phyloP scores from a whole-genome alignment of 164 flowering plant species.

The Pachysandra terminalis region DNA sequence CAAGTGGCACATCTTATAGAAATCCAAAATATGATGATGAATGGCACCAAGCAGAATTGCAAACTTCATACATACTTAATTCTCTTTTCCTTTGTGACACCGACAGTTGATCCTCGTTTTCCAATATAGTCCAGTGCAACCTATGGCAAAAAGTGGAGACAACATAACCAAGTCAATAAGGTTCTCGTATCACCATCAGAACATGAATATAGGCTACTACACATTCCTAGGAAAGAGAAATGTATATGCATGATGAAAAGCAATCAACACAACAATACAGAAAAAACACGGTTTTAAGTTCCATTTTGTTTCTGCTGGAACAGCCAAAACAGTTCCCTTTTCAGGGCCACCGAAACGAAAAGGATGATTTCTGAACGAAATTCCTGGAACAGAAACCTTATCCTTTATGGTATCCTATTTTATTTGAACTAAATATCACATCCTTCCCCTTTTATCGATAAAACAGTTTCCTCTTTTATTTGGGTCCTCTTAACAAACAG shows the following conservation, averaged over 20 bases:
- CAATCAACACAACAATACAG: background rate
- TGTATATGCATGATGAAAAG: background rate
- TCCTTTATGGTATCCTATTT: no score
- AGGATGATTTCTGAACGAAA: no score
- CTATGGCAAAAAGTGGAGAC: slow-evolving; percentile 28
- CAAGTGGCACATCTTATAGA: background rate
- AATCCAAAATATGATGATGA: no score
- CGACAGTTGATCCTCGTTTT: slow-evolving; percentile 93
- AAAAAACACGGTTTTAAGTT: no score
- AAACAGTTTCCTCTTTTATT: no score
- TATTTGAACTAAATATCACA: no score
- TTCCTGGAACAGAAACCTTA: no score
- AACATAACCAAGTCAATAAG: slow-evolving; percentile 4
- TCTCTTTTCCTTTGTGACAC: slow-evolving; percentile 92
- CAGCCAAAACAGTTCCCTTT: no score
- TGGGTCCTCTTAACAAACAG: no score
- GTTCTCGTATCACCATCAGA: background rate
- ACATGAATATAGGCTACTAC: background rate
- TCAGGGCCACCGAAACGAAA: no score
- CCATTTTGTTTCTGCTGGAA: no score
- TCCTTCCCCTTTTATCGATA: no score
- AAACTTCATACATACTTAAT: slow-evolving; percentile 60
- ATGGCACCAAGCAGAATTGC: slow-evolving; percentile 1
- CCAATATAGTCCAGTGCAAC: slow-evolving; percentile 98
- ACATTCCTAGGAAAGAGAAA: background rate